These are phyloP conservation scores for Linnemannia hyalina DNA, from an alignment of 192 early-diverging fungal genomes.

Conservation along the genomic window DNA sequence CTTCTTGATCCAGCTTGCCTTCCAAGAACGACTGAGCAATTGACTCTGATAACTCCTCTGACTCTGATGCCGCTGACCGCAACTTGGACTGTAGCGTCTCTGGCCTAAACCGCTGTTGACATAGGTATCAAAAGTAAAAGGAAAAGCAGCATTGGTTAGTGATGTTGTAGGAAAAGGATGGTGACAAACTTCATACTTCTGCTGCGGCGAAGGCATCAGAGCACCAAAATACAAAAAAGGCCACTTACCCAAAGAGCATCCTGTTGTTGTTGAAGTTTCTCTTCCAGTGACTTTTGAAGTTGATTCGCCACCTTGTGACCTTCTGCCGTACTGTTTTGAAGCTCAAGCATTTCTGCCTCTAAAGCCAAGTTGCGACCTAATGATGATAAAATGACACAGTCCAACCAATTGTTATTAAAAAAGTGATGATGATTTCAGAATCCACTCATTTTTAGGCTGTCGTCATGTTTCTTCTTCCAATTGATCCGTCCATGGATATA, in stretches of 20 bases:
- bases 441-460: neutral
- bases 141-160: neutral
- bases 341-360: conserved; percentile 55
- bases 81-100: conserved; percentile 60
- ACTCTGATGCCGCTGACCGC: conserved; percentile 61
- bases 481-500: neutral
- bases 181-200: neutral
- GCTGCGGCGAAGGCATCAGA: neutral
- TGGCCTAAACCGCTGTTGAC: conserved; percentile 58
- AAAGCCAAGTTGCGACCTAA: conserved; percentile 58
- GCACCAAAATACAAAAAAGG: too few species aligned
- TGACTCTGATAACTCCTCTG: conserved; percentile 67
- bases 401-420: neutral
- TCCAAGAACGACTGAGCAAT: conserved; percentile 66
- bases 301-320: conserved; percentile 50
- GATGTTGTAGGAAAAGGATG: neutral
- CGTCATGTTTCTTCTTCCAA: neutral
- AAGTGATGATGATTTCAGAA: neutral
- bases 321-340: conserved; percentile 55
- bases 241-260: conserved; percentile 60
- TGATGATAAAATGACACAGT: neutral
- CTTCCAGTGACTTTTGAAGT: conserved; percentile 50
- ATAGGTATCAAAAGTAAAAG: too few species aligned
- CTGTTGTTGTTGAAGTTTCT: conserved; percentile 60
- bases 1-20: conserved; percentile 63